Evolutionary conservation across 768 basidiomycete genomes (phyloP), one percentile per base, ranked within the genome.

Genomic region (Mrakia frigida): DNA sequence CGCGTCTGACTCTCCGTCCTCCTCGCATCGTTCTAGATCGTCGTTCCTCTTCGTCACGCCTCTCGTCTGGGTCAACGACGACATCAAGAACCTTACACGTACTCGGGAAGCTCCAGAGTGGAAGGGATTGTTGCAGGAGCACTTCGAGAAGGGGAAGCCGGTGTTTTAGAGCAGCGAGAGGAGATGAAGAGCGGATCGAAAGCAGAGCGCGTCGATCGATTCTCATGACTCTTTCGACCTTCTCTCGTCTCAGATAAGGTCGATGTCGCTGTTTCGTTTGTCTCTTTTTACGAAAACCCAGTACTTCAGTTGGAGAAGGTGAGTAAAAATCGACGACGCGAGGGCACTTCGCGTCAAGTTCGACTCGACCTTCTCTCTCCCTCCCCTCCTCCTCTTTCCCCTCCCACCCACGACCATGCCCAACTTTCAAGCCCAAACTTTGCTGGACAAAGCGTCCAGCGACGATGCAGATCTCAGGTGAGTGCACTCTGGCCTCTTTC

Each of bases 401-500:
- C 61, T 63, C 28, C n/a, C 61, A 63, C 37, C 65, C 65, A 35
- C 67, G 7, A 73, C 50, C 0, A 77, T 77, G 76, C 60, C 71
- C 37, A 65, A 77, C 53, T 73, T 77, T 65, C 76, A 77, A 53
- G 65, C 71, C 39, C 70, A 73, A 37, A 71, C 63, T 31, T 65
- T 78, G 41, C 72, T 78, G 37, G 77, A 78, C 73, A 78, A 78
- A 67, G 53, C 73, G 28, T 63, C 67, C 37, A 74, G 72, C 43
- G 77, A 78, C 52, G 77, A 78, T 67, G 73, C 77, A 21, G 77
- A 78, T 69, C 69, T 74, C 28, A 65, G 77, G 77, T 78, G 10
- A 23, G 73, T 63, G 0, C 14, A 18, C 3, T 25, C 46, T 33
- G 10, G 13, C 31, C 23, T 53, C 16, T 68, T 10, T 21, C 14